Base-by-base conservation (phyloP, 2,329 filamentous ascomycete genomes). In the Cytospora mali region DNA sequence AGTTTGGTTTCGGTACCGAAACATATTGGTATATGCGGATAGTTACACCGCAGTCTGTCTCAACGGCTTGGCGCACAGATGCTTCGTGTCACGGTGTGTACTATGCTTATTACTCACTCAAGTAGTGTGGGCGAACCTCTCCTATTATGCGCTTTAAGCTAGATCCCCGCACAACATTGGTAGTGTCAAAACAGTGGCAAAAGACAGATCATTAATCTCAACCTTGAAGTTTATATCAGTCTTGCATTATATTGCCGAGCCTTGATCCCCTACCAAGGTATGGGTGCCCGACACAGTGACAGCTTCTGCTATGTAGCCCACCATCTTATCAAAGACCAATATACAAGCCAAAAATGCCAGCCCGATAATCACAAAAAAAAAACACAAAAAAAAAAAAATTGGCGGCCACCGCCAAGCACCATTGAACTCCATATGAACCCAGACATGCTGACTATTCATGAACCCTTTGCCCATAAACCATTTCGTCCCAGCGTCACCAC, bases 391-490 rank as follows among this genome's bases (percentile, higher is more conserved):
- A n/a, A n/a, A n/a, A 46, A 10, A 46, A 46, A 9, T 53, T 18
- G 42, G 42, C 42, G 42, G 42, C 42, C n/a, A n/a, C 42, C 42
- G n/a, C n/a, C 42, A 21, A 10, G 21, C 10, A n/a, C 42, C 42
- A 46, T 9, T 46, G 23, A 53, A 53, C 60, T 61, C 55, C 66
- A 61, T 57, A 64, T 53, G 50, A n/a, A 54, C 58, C 66, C 62
- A 61, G 57, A 58, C 57, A 18, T 53, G 50, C 57, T 53, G 25
- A 42, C 50, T 35, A 35, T 51, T 35, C 51, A 35, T 61, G 25
- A 55, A 55, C 27, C 50, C 39, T 48, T n/a, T 23, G 28, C 21
- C 21, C 10, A 5, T 27, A 53, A 39, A 42, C 31, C 31, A 18
- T 18, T 16, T 18, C 35, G 28, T 28, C 27, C 29, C 23, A 46